Evolutionary conservation across 176 grass and related monocot genomes (phyloP), one percentile per base, ranked within the genome.

Genomic region (Oryza brachyantha): DNA sequence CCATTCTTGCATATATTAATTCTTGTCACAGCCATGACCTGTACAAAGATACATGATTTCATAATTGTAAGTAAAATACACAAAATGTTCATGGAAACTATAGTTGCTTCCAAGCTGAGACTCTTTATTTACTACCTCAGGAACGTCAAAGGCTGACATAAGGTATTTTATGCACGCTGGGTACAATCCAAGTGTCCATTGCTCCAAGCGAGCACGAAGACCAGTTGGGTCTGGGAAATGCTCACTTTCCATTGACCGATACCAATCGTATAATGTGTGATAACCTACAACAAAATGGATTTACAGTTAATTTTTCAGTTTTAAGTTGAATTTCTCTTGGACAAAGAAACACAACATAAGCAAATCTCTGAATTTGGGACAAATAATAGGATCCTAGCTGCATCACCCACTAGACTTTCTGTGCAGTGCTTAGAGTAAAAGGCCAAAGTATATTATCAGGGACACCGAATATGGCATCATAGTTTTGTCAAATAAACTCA

Each of bases 151-250:
- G 63, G 95, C 95, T 38, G 95, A 94, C 95, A 97, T 97, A 82
- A 94, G 95, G 54, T 97, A 97, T 76, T 97, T 98, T 88, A 98
- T 92, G 72, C 95, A 94, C 76, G 92, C 95, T 42, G 95, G 95
- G 70, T 98, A 98, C 45, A 98, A 81, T 66, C 95, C 92, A 79
- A 94, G 83, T 31, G 89, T 98, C 95, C 95, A 98, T 83, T 94
- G 92, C 63, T 98, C 95, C 68, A 98, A 77, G 71, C 95, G 92
- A 75, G 83, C 68, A 69, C 92, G 84, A 48, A 98, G 88, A 66
- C 92, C 90, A 32, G 87, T 98, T 64, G 95, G 92, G 75, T 98
- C 95, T 32, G 95, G 95, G 70, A 98, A 98, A 87, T 98, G 95
- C 61, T 98, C 87, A 31, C 80, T 98, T 84, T 98, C 95, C 95